Evolutionary conservation across 176 grass and related monocot genomes (phyloP).

Genomic region (Carex parvula): DNA sequence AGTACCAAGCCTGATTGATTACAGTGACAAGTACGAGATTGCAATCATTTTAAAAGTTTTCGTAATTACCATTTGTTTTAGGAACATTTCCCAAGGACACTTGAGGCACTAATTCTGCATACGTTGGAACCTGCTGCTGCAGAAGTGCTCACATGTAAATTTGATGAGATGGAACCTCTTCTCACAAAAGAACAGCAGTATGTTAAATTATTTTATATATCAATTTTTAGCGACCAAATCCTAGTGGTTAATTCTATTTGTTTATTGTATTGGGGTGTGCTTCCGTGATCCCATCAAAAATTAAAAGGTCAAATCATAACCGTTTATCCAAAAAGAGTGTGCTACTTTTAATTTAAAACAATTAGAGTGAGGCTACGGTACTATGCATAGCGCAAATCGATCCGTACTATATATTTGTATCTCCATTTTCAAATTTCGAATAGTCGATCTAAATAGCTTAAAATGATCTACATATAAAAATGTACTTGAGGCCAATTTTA

Average conservation of each 20-base stretch:
- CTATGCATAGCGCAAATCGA: too few relatives aligned
- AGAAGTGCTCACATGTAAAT: constrained; percentile 94
- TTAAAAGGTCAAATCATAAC: too few relatives aligned
- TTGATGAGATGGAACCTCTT: constrained; percentile 75
- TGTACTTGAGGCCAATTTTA: too few relatives aligned
- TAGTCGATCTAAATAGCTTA: too few relatives aligned
- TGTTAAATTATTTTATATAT: constrained; percentile 19
- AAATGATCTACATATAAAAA: too few relatives aligned
- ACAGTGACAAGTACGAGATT: not conserved
- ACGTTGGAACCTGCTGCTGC: constrained; percentile 72
- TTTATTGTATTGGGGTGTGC: not conserved
- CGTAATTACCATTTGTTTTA: constrained; percentile 27
- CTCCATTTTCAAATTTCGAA: too few relatives aligned
- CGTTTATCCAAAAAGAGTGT: too few relatives aligned
- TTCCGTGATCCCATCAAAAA: too few relatives aligned
- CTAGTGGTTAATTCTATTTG: not conserved
- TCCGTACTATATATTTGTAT: too few relatives aligned
- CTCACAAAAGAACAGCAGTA: constrained; percentile 79
- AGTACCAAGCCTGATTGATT: not conserved
- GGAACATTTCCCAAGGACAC: constrained; percentile 80
- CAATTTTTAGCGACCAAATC: not conserved
- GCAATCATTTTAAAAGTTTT: not conserved
- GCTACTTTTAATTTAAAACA: too few relatives aligned
- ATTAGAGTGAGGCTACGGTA: too few relatives aligned
- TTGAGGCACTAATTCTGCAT: constrained; percentile 77